Evolutionary conservation across 176 grass and related monocot species (phyloP).

Genomic region (Thalia dealbata): DNA sequence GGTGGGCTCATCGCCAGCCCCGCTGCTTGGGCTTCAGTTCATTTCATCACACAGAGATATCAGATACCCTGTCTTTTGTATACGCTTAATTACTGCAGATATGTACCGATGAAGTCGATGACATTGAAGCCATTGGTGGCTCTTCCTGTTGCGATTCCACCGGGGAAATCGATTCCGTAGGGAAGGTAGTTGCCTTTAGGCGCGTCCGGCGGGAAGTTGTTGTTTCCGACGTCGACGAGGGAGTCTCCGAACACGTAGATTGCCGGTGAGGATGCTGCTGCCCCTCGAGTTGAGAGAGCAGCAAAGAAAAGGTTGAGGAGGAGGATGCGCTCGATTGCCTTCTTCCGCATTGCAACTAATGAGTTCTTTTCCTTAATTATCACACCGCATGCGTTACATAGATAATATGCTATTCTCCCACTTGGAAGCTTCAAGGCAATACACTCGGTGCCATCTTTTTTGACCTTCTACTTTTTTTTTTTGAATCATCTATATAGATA

Average conservation of each 20-base stretch:
- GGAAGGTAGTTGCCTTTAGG: conserved; percentile 21
- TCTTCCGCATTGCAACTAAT: no score
- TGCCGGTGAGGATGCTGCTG: background rate
- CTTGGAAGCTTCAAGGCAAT: no score
- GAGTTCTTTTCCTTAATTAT: no score
- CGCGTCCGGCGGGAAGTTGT: conserved; percentile 17
- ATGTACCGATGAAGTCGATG: conserved; percentile 28
- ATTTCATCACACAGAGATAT: background rate
- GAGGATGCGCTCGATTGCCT: background rate
- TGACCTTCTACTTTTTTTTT: no score
- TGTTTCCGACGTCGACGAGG: conserved; percentile 30
- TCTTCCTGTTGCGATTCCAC: conserved; percentile 11
- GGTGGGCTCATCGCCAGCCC: conserved; percentile 33
- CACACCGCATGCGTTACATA: no score
- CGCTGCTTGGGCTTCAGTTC: conserved; percentile 6
- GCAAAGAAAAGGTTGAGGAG: background rate
- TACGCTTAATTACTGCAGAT: background rate
- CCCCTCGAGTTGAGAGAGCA: background rate
- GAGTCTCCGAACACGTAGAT: conserved; percentile 35
- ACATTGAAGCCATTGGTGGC: conserved; percentile 28
- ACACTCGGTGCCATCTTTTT: no score
- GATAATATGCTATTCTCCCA: no score
- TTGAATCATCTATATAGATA: no score
- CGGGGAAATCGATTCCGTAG: conserved; percentile 25
- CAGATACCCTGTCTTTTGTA: background rate